Base-by-base conservation (phyloP, 352 stramenopile species). In the Globisporangium irregulare region DNA sequence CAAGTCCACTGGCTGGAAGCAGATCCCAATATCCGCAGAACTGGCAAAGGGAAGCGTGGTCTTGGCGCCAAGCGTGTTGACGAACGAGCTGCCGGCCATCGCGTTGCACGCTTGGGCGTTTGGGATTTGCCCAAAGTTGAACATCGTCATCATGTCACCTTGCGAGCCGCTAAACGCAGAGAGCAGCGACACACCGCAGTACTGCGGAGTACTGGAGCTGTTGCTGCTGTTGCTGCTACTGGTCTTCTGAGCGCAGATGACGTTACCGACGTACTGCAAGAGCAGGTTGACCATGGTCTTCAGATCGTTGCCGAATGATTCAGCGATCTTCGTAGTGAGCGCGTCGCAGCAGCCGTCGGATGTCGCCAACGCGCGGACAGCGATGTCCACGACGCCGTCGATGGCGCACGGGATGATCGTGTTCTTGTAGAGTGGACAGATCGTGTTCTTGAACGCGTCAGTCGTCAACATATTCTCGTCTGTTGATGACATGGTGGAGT, bases 81-180 rank as follows among this genome's bases (percentile, higher is more conserved):
- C 78, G 73, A 89, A 87, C 1, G 58, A 10, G 22, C 76, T 70
- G 24, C 73, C 80, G 0, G 50, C 70, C 50, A 86, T 76, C 4
- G 77, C 73, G n/a, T 72, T 69, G 71, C 80, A 90, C 48, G 79
- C 82, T 57, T 81, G 73, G 34, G 78, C 66, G 32, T 80, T 86
- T 1, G 82, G 75, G 46, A 90, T 76, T 50, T 86, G 73, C 3
- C 68, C 25, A 5, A 80, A 51, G 12, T 66, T 48, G 1, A 72
- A 14, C 63, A 77, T 54, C 24, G 74, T 58, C 1, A 62, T 41
- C 12, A 70, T 48, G 5, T 71, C 27, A 1, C 55, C 36, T 25
- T 60, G 29, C 9, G 68, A 53, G 41, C 67, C 68, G 18, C 29
- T 51, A 32, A 89, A 76, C 4, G 77, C 72, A 7, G 69, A 50